Evolutionary conservation across 371 early-diverging fungal genomes (phyloP), one percentile per base, ranked within the genome.

Genomic region (Rhizopus microsporus): DNA sequence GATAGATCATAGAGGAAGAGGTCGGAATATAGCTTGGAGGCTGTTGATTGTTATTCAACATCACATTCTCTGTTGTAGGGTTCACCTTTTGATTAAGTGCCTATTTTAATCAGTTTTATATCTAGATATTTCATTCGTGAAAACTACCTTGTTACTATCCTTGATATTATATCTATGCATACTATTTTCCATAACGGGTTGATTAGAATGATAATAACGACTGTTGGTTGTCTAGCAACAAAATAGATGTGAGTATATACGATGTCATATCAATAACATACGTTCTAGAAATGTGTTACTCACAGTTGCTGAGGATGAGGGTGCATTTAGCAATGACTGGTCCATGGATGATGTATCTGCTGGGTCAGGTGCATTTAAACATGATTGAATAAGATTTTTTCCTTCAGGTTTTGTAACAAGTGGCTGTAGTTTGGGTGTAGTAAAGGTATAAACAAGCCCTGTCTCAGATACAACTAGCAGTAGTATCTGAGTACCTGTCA

Each of bases 401-500:
- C 94, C 94, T 62, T 94, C 95, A 8, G 94, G 82, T 68, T 93
- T 88, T 35, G 93, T 90, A 37, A 98, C 93, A 16, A 98, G 78
- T 8, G 96, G 95, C 71, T 94, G 93, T 31, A 98, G 81, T 71
- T 95, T 97, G 23, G 94, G 91, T 9, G 98, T 97, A 13, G 98
- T 95, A 71, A 95, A 97, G 2, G 99, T 96, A 74, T 97, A 98
- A 9, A 99, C 98, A 60, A 95, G 89, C 30, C 97, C 97, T 39
- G 94, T 95, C 71, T 95, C 97, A 10, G 95, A 93, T 16, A 97
- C 96, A 6, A 98, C 91, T 37, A 99, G 71, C 43, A 98, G 76
- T 58, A 98, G 81, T 40, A 98, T 92, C 69, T 99, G 94, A 3
- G 97, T 95, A 49, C 97, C 97, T n/a, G 99, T 98, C 60, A 99